Conservation (phyloP, 1,284 basidiomycete species). For the Wolfiporia cocos region DNA sequence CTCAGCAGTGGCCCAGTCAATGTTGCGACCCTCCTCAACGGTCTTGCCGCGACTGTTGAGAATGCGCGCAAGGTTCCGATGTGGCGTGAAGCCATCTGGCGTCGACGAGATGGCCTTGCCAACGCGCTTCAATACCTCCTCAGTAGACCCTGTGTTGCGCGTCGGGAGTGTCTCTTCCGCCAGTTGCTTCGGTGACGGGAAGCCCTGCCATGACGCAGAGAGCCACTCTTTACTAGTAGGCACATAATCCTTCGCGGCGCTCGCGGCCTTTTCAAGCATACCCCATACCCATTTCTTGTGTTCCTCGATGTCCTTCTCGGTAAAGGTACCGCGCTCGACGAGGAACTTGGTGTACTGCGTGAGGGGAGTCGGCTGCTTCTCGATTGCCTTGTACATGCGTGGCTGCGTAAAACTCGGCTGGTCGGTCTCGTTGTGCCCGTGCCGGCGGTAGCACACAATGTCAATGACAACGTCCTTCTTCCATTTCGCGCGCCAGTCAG, state of each 20-base stretch:
- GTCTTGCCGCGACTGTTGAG: slow-evolving; percentile 84
- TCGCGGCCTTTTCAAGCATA: slow-evolving; percentile 92
- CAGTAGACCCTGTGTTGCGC: slow-evolving; percentile 79
- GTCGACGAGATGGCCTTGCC: slow-evolving; percentile 84
- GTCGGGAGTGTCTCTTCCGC: slow-evolving; percentile 90
- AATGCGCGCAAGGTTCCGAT: slow-evolving; percentile 94
- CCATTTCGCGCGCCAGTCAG: slow-evolving; percentile 97
- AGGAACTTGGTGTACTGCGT: slow-evolving; percentile 91
- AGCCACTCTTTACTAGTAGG: slow-evolving; percentile 96
- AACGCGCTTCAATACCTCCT: slow-evolving; percentile 77
- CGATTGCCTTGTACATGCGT: slow-evolving; percentile 97
- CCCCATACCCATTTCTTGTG: slow-evolving; percentile 99
- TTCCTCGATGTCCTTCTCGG: slow-evolving; percentile 94
- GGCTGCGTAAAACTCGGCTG: slow-evolving; percentile 99
- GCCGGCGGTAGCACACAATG: slow-evolving; percentile 97
- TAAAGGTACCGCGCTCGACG: slow-evolving; percentile 90
- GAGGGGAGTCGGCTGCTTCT: slow-evolving; percentile 89
- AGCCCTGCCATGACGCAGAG: slow-evolving; percentile 96
- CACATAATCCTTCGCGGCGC: slow-evolving; percentile 90
- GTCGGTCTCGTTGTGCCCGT: slow-evolving; percentile 99
- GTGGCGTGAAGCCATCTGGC: slow-evolving; percentile 83
- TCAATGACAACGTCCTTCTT: slow-evolving; percentile 99
- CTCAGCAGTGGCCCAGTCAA: slow-evolving; percentile 99
- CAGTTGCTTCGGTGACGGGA: slow-evolving; percentile 95
- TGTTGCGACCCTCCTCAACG: slow-evolving; percentile 85